Evolutionary conservation across 2,329 filamentous ascomycete species (phyloP).

Genomic region (Anthostomella pinea): DNA sequence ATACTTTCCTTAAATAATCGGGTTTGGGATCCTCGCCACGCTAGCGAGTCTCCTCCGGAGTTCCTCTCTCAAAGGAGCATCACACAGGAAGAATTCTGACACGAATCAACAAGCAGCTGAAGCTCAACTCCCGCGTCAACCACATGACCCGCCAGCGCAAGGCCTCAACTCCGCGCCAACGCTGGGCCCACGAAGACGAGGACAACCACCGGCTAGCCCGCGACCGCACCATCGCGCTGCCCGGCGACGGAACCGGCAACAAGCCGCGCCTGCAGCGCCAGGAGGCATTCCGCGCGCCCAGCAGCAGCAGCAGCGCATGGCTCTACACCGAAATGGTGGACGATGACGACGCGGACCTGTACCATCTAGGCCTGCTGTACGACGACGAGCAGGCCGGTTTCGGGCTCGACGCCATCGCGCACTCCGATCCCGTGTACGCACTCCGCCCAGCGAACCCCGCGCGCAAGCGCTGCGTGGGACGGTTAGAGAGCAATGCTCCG

Average conservation of each 20-base stretch:
- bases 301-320: conserved; percentile 8
- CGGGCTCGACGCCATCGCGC: conserved; percentile 22
- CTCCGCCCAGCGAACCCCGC: conserved; percentile 25
- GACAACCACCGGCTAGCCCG: conserved; percentile 15
- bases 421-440: conserved; percentile 23
- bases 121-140: conserved; percentile 6
- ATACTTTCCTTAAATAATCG: too few species aligned
- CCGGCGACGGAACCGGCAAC: conserved; percentile 15
- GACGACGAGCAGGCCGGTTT: conserved; percentile 25
- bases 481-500: conserved; percentile 4
- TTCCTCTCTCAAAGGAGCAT: neutral
- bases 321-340: conserved; percentile 19
- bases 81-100: neutral
- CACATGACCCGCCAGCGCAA: conserved; percentile 12
- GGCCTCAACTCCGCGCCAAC: conserved; percentile 1
- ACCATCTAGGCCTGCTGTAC: conserved; percentile 27
- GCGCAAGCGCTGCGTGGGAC: conserved; percentile 13
- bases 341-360: conserved; percentile 24
- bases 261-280: conserved; percentile 27
- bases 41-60: neutral
- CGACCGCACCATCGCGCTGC: conserved; percentile 17
- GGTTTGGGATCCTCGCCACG: too few species aligned
- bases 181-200: conserved; percentile 12
- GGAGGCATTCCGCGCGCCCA: conserved; percentile 26
- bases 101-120: conserved; percentile 1